phyloP scores from a whole-genome alignment of 2,329 filamentous ascomycete species.

The Myriosclerotinia duriaeana region DNA sequence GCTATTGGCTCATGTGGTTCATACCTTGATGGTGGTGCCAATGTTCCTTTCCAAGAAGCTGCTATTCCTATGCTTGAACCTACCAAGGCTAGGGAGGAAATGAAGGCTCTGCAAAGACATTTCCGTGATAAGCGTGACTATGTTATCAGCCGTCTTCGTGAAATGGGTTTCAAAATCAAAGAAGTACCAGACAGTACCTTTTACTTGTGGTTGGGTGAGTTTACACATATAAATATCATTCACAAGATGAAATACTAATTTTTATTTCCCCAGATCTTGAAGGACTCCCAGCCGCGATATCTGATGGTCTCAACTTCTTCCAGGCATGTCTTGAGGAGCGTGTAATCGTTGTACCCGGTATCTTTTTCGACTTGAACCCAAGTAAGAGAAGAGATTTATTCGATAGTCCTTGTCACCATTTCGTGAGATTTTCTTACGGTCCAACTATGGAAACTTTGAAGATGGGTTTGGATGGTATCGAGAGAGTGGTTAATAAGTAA shows the following conservation, averaged over 20 bases:
- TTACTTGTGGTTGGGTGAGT: slow-evolving; percentile 70
- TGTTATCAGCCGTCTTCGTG: slow-evolving; percentile 72
- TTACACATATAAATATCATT: not conserved
- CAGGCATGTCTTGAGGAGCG: slow-evolving; percentile 89
- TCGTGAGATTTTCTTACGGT: slow-evolving; percentile 81
- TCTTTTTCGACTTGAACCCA: slow-evolving; percentile 97
- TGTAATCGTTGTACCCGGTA: slow-evolving; percentile 93
- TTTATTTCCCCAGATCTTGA: slow-evolving; percentile 50
- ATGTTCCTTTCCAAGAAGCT: slow-evolving; percentile 93
- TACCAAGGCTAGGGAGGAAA: slow-evolving; percentile 74
- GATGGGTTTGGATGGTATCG: slow-evolving; percentile 80
- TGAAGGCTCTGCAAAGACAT: slow-evolving; percentile 84
- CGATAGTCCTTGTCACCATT: slow-evolving; percentile 91
- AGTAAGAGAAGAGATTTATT: slow-evolving; percentile 86
- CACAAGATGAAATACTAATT: not conserved
- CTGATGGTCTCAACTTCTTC: slow-evolving; percentile 96
- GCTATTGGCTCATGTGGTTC: slow-evolving; percentile 90
- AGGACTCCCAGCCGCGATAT: slow-evolving; percentile 74
- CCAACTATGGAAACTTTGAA: slow-evolving; percentile 77
- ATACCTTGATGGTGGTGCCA: slow-evolving; percentile 92
- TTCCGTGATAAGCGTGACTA: slow-evolving; percentile 93
- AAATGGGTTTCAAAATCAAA: slow-evolving; percentile 85
- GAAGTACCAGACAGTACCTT: slow-evolving; percentile 89
- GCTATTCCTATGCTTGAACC: slow-evolving; percentile 93
- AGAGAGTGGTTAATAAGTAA: slow-evolving; percentile 73